Evolutionary conservation across 371 early-diverging fungal species (phyloP).

Genomic region (Mucor lusitanicus): DNA sequence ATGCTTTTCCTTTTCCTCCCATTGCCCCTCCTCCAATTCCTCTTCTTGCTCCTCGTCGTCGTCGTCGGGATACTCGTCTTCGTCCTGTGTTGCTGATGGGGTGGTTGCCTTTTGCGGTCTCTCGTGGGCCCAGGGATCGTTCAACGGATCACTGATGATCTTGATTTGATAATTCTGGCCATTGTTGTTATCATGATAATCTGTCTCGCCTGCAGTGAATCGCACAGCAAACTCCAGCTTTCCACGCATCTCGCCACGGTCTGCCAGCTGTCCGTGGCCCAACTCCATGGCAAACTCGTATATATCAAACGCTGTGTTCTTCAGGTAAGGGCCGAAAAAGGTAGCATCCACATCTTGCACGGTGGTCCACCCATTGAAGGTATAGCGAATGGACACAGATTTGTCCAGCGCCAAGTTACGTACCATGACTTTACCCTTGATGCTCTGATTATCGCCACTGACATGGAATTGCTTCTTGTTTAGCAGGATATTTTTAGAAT

Average conservation of each 20-base stretch:
- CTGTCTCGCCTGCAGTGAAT: constrained; percentile 55
- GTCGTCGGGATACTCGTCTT: neutral
- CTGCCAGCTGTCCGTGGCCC: constrained; percentile 11
- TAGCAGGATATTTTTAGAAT: constrained; percentile 17
- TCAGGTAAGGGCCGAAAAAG: constrained; percentile 45
- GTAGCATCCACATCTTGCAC: constrained; percentile 53
- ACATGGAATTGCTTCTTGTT: constrained; percentile 24
- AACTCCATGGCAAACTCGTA: constrained; percentile 29
- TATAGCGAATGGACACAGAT: constrained; percentile 61
- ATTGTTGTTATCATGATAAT: constrained; percentile 77
- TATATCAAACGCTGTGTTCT: constrained; percentile 21
- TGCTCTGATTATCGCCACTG: constrained; percentile 34
- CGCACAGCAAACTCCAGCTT: constrained; percentile 21
- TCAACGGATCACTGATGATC: constrained; percentile 25
- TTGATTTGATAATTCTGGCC: constrained; percentile 57
- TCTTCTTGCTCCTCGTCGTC: constrained; percentile 17
- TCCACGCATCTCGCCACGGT: constrained; percentile 28
- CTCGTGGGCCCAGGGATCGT: constrained; percentile 20
- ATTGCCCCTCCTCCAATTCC: constrained; percentile 1
- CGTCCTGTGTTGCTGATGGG: neutral
- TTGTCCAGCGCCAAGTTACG: constrained; percentile 78
- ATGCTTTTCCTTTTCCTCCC: constrained; percentile 18
- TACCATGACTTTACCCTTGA: constrained; percentile 62
- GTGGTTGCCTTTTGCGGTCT: neutral
- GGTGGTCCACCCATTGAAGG: constrained; percentile 67